Base-by-base conservation (phyloP, 768 basidiomycete species). In the Hydnomerulius pinastri region DNA sequence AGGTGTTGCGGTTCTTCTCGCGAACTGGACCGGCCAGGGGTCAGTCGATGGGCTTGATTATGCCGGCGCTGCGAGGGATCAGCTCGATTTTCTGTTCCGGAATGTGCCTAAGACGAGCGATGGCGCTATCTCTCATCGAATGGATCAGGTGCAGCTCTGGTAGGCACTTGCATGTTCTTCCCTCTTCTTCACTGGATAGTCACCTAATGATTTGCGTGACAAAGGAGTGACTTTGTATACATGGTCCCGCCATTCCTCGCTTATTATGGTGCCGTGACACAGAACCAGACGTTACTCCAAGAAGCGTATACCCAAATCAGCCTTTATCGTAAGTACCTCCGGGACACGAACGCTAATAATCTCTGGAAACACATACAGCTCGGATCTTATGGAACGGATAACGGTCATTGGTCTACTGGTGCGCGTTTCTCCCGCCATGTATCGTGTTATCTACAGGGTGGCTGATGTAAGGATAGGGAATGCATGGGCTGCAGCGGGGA, bases 171-270 rank as follows among this genome's bases (percentile, higher is more conserved):
- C n/a, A n/a, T n/a, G n/a, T n/a, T n/a, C n/a, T n/a, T n/a, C n/a
- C n/a, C n/a, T n/a, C n/a, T n/a, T n/a, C n/a, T n/a, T n/a, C n/a
- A n/a, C 43, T 40, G 7, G 10, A 36, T 11, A 5, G 20, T 4
- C 36, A 23, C 33, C 27, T 44, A 28, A 50, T 21, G 17, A 24
- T 30, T 29, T 15, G 0, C 43, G 35, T 28, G 24, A 0, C 12
- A 8, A 10, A 90, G 89, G 88, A 81, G 81, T 45, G 90, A 92
- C 63, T 92, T 77, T 45, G 77, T 88, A 11, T 92, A 85, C 64
- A 92, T 92, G 91, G 86, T 86, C 0, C 91, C 91, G 1, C 89
- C 90, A 0, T 95, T 92, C 65, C 69, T 94, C 9, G 90, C 92
- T 0, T 92, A 91, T 67, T 92, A 91, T 63, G 93, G 88, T 32